Evolutionary conservation across 2,329 filamentous ascomycete species (phyloP), one percentile per base, ranked within the genome.

Genomic region (Ophiostoma montium): DNA sequence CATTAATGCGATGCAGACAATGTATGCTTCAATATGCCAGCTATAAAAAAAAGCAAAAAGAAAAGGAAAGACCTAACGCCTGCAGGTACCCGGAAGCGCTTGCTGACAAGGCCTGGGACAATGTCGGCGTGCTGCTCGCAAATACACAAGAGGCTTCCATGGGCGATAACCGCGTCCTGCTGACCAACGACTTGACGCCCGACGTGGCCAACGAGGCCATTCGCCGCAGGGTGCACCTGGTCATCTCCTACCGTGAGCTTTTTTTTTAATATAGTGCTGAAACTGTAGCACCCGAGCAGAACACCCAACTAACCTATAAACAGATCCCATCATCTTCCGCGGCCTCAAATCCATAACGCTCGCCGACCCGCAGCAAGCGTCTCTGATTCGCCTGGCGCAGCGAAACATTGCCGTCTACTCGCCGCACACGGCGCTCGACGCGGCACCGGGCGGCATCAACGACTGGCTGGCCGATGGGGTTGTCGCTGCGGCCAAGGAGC

Each of bases 321-420:
- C 3, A 42, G 39, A 98, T 66, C 92, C 92, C 19, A 92, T 96
- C 62, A 96, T 98, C 62, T 98, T 98, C 71, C 80, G 85, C 45
- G 85, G 85, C 48, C 74, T 98, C 57, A 98, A 95, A 67, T 83
- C 86, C 55, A 70, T 98, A 61, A 94, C 86, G 32, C 76, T 88
- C 44, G 74, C 75, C 53, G 85, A 98, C 61, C 76, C 86, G 10
- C 92, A 96, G 64, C 92, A 98, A 62, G 76, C 81, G 39, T 86
- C 86, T 7, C 76, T 98, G 31, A 73, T 98, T 4, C 77, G 82
- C 41, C 75, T 98, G 12, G 84, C 83, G 43, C 84, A 86, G 54
- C 80, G 85, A 63, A 89, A 90, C 33, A 87, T 98, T 59, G 94
- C 88, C 55, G 88, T 98, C 50, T 98, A 96, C 70, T 88, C 84